Percentiles rank a stretch among this genome's conserved stretches.
These are phyloP conservation scores for Suillus spraguei DNA, from an alignment of 768 basidiomycete species.

Conservation along the genomic window DNA sequence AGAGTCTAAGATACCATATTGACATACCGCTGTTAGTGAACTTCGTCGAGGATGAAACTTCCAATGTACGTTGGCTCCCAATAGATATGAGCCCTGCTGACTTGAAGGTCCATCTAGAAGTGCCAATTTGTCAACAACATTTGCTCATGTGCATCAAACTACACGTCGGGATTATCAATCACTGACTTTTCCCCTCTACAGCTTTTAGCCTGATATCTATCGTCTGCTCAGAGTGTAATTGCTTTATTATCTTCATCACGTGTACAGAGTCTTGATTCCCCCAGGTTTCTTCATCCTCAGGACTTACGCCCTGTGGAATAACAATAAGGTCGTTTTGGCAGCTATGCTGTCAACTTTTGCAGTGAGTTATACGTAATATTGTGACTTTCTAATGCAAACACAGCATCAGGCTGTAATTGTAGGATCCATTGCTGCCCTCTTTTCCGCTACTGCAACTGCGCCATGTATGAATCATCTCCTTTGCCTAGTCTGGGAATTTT, in stretches of 20 bases:
- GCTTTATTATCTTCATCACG: background rate
- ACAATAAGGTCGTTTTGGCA: slow-evolving; percentile 1
- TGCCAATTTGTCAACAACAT: slow-evolving; percentile 6
- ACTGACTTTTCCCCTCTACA: background rate
- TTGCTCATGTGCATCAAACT: slow-evolving; percentile 6
- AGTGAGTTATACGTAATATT: slow-evolving; percentile 1
- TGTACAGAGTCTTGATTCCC: background rate
- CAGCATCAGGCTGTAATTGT: background rate
- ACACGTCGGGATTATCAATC: background rate
- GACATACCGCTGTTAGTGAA: slow-evolving; percentile 1
- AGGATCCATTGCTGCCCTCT: background rate
- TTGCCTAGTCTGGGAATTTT: background rate
- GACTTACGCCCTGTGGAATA: slow-evolving; percentile 8
- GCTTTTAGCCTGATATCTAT: slow-evolving; percentile 8
- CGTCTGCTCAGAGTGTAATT: slow-evolving; percentile 11
- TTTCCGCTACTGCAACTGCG: background rate
- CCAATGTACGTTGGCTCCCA: background rate
- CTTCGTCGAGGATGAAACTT: background rate
- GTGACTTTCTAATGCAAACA: background rate
- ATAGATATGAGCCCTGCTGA: background rate
- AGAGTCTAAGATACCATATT: background rate
- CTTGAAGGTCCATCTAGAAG: background rate
- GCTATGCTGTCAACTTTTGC: slow-evolving; percentile 2
- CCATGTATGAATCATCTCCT: background rate
- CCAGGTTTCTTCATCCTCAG: slow-evolving; percentile 13